Conservation (phyloP, 176 grass and related monocot species). For the Hordeum vulgare region DNA sequence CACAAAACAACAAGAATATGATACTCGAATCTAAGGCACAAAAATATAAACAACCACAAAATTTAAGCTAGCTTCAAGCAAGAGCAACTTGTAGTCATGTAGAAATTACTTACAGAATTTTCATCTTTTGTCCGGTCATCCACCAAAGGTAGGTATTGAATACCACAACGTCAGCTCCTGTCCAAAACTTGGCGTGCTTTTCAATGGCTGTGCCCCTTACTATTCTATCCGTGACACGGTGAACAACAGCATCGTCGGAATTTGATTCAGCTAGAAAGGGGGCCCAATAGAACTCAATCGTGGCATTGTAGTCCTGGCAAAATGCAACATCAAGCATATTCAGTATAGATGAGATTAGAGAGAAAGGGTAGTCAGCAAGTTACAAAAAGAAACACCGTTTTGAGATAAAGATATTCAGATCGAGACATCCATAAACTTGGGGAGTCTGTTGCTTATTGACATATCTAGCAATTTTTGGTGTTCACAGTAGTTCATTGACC, state of each 20-base stretch:
- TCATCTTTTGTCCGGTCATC: slow-evolving; percentile 76
- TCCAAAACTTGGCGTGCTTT: slow-evolving; percentile 83
- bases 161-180: slow-evolving; percentile 74
- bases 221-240: slow-evolving; percentile 57
- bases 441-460: neutral
- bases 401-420: neutral
- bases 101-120: slow-evolving; percentile 60
- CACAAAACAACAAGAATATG: neutral
- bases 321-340: neutral
- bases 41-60: neutral
- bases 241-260: slow-evolving; percentile 70
- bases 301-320: slow-evolving; percentile 79
- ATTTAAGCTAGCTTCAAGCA: neutral
- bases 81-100: neutral
- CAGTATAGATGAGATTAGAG: neutral
- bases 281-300: slow-evolving; percentile 98
- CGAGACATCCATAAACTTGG: neutral
- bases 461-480: neutral
- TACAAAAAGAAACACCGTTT: neutral
- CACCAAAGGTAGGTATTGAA: slow-evolving; percentile 99
- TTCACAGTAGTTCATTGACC: neutral
- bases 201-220: slow-evolving; percentile 56
- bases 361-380: neutral
- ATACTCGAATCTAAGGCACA: neutral
- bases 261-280: slow-evolving; percentile 97